Evolutionary conservation across 2,329 filamentous ascomycete species (phyloP).

Genomic region (Fusarium sp.): DNA sequence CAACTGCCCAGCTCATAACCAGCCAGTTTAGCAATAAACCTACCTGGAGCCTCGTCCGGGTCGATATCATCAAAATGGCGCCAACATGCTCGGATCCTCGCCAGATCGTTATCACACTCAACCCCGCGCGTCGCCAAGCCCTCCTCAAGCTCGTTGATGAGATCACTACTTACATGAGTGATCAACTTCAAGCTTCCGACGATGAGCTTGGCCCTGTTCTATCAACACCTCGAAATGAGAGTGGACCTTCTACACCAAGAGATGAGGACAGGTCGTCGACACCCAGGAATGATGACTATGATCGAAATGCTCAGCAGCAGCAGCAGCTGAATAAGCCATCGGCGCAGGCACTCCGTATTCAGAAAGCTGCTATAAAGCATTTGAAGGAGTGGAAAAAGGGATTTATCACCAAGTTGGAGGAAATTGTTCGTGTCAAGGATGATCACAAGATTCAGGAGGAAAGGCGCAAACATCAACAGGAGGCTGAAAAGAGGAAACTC

Average conservation of each 20-base stretch:
- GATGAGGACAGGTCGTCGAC: conserved; percentile 8
- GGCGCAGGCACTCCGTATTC: conserved; percentile 47
- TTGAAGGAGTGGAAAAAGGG: conserved; percentile 82
- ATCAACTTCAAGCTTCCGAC: conserved; percentile 55
- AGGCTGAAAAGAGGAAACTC: conserved; percentile 50
- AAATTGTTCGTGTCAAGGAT: conserved; percentile 67
- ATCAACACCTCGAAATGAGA: conserved; percentile 24
- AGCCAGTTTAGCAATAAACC: not conserved
- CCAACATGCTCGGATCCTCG: conserved; percentile 64
- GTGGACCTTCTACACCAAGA: conserved; percentile 7
- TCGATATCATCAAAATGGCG: conserved; percentile 53
- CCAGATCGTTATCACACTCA: conserved; percentile 64
- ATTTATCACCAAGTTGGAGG: conserved; percentile 75
- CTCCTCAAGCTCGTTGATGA: conserved; percentile 61
- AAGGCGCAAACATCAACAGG: conserved; percentile 56
- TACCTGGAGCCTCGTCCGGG: not conserved
- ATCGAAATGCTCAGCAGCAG: conserved; percentile 24
- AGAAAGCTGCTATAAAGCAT: conserved; percentile 68
- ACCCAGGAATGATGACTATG: conserved; percentile 9
- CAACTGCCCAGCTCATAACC: not conserved
- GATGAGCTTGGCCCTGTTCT: conserved; percentile 46
- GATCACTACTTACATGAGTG: conserved; percentile 64
- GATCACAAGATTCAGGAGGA: conserved; percentile 58
- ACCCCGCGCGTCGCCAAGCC: conserved; percentile 60
- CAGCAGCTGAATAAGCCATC: conserved; percentile 29